Base-by-base conservation (phyloP, 2,329 filamentous ascomycete genomes). In the Tolypocladium album region DNA sequence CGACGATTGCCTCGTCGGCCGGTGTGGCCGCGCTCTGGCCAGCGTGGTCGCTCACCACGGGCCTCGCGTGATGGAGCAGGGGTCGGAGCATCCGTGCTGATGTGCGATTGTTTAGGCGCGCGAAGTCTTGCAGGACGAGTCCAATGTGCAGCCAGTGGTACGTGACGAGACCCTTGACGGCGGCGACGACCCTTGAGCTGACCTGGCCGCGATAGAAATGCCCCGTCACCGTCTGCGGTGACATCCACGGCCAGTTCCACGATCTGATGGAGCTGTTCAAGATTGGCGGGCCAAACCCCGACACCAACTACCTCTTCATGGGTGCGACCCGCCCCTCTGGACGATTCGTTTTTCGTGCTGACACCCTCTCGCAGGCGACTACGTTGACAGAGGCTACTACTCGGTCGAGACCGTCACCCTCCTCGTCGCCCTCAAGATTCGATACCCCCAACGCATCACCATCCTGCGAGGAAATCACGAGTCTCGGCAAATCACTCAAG, bases 301-400 rank as follows among this genome's bases (percentile, higher is more conserved):
- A 99, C 76, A 97, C 94, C 72, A 97, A 97, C 81, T 97, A 97
- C 78, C 88, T 97, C 66, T 97, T 97, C 80, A 97, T 99, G 92
- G 92, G 91, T 94, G 78, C 72, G 86, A 61, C 65, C 55, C 58
- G 56, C 53, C 36, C 39, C 45, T 8, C 43, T 40, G 20, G 31
- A 22, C 56, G 60, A 17, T 50, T 20, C 27, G 36, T 24, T 27
- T 47, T 42, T 22, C 11, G 60, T 58, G 52, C 56, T 61, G 56
- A 63, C 61, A 43, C 55, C 58, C 47, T 59, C 39, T 24, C 55
- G 11, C 61, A 95, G 91, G 94, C 74, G 94, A 99, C 77, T 99
- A 97, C 72, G 94, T 99, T 71, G 94, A 99, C 76, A 88, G 94
- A 80, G 94, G 94, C 65, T 99, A 97, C 81, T 99, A 97, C 80